A percentile compares a stretch with the other conserved stretches of the same genome.
These are phyloP conservation scores for Cymbopogon flexuosus DNA, from an alignment of 202 grass and related monocot species.

Conservation along the genomic window DNA sequence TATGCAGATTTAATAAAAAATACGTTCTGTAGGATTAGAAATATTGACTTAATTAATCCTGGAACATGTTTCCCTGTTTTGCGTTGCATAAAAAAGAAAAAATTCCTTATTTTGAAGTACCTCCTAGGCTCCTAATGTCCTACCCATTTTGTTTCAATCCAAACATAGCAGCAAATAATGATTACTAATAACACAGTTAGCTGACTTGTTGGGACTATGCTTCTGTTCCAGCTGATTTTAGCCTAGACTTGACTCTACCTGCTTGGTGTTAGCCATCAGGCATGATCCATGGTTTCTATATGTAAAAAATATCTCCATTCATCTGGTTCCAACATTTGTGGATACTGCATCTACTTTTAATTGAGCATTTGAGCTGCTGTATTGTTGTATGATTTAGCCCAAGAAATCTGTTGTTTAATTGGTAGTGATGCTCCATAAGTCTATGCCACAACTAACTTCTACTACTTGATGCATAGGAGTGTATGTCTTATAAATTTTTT, in stretches of 20 bases:
- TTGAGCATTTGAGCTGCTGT: background rate
- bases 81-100: background rate
- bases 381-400: background rate
- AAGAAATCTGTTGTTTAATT: background rate
- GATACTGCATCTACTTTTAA: background rate
- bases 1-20: background rate
- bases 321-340: conserved; percentile 12
- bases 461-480: background rate
- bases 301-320: conserved; percentile 8
- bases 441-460: background rate
- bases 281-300: background rate
- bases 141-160: background rate
- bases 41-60: background rate
- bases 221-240: background rate
- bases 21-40: background rate
- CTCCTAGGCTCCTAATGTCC: background rate
- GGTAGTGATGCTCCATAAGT: conserved; percentile 6
- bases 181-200: background rate
- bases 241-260: background rate
- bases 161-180: background rate
- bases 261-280: background rate
- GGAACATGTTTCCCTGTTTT: background rate
- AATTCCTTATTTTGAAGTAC: background rate
- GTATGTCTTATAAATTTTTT: background rate
- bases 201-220: background rate